Conservation (phyloP, 1,284 basidiomycete genomes). For the Apiotrichum gamsii region DNA sequence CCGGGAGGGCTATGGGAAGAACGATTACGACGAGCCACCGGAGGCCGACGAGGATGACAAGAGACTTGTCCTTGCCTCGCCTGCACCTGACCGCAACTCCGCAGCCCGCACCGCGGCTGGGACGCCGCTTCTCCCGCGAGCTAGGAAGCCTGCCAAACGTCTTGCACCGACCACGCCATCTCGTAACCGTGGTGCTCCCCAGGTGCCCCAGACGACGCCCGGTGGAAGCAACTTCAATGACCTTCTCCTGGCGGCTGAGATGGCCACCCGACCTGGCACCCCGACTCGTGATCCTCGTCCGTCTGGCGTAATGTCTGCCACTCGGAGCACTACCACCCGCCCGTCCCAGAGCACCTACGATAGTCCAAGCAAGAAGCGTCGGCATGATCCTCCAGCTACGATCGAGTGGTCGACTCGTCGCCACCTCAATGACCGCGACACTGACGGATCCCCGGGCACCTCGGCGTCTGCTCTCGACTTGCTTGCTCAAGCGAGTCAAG, state of each 20-base stretch:
- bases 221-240: slow-evolving; percentile 44
- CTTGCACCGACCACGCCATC: slow-evolving; percentile 28
- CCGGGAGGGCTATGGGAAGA: slow-evolving; percentile 39
- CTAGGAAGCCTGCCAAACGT: slow-evolving; percentile 28
- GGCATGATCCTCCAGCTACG: slow-evolving; percentile 13
- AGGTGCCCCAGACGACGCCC: slow-evolving; percentile 34
- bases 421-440: slow-evolving; percentile 7
- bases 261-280: slow-evolving; percentile 37
- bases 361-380: slow-evolving; percentile 29
- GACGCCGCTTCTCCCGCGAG: slow-evolving; percentile 28
- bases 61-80: neutral
- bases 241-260: slow-evolving; percentile 39
- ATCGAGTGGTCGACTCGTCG: slow-evolving; percentile 17
- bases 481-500: slow-evolving; percentile 38
- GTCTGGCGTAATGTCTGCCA: slow-evolving; percentile 22
- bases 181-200: slow-evolving; percentile 12
- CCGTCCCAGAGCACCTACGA: slow-evolving; percentile 2
- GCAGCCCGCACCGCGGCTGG: neutral
- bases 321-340: slow-evolving; percentile 26
- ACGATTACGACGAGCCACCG: slow-evolving; percentile 17
- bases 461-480: slow-evolving; percentile 38
- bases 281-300: slow-evolving; percentile 24
- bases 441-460: slow-evolving; percentile 6
- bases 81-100: neutral
- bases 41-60: slow-evolving; percentile 16